Evolutionary conservation across 1,284 basidiomycete species (phyloP).

Genomic region (Rhizopogon parksii): DNA sequence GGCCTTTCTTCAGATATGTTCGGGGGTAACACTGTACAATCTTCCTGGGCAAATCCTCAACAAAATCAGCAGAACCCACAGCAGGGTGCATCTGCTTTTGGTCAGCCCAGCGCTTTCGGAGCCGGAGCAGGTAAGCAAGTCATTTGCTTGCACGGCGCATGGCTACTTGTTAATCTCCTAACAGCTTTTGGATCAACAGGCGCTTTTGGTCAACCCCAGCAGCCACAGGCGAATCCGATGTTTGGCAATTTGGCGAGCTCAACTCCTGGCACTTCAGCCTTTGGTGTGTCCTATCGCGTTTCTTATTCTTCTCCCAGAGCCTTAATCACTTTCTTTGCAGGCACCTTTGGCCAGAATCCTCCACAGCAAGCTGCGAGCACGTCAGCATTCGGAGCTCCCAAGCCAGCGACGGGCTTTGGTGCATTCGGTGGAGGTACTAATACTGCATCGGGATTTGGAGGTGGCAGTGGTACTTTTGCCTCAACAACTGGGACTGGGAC

Average conservation of each 20-base stretch:
- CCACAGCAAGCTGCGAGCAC: slow-evolving; percentile 31
- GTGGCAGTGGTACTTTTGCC: slow-evolving; percentile 28
- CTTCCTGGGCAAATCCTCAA: slow-evolving; percentile 59
- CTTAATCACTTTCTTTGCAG: slow-evolving; percentile 28
- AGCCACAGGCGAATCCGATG: slow-evolving; percentile 71
- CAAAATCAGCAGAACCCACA: slow-evolving; percentile 37
- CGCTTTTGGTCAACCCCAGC: slow-evolving; percentile 47
- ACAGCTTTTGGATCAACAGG: slow-evolving; percentile 39
- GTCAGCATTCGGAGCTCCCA: slow-evolving; percentile 54
- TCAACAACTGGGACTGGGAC: slow-evolving; percentile 20
- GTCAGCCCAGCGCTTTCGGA: slow-evolving; percentile 44
- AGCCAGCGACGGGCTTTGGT: slow-evolving; percentile 64
- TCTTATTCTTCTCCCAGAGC: slow-evolving; percentile 13
- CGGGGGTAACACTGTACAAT: slow-evolving; percentile 41
- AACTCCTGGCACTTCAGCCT: slow-evolving; percentile 38
- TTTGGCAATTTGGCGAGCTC: slow-evolving; percentile 54
- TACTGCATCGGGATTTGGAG: slow-evolving; percentile 33
- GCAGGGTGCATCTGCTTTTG: slow-evolving; percentile 37
- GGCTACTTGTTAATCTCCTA: slow-evolving; percentile 23
- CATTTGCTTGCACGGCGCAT: slow-evolving; percentile 25
- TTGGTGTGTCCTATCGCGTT: slow-evolving; percentile 44
- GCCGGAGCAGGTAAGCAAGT: slow-evolving; percentile 34
- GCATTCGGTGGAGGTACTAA: slow-evolving; percentile 45
- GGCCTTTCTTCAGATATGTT: slow-evolving; percentile 45
- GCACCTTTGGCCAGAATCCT: slow-evolving; percentile 51